These are phyloP conservation scores for Omphalotus guepiniiformis DNA, from an alignment of 768 basidiomycete species.

Conservation along the genomic window DNA sequence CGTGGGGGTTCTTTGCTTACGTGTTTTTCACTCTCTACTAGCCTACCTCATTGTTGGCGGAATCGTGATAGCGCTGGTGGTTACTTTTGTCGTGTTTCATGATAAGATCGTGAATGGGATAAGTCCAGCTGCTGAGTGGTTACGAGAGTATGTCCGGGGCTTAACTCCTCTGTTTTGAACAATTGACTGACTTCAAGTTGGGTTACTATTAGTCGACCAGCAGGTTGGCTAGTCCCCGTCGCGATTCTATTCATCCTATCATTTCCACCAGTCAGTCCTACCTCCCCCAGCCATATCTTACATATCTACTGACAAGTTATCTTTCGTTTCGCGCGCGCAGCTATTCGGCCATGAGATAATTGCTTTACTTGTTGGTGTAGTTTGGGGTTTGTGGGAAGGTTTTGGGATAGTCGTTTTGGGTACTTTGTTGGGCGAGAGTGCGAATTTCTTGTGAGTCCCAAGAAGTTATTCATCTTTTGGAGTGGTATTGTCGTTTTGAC, in stretches of 20 bases:
- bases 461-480: not conserved
- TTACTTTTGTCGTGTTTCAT: slow-evolving; percentile 39
- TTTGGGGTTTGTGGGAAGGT: slow-evolving; percentile 41
- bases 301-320: not conserved
- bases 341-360: slow-evolving; percentile 46
- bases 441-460: slow-evolving; percentile 25
- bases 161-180: slow-evolving; percentile 7
- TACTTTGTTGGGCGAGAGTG: slow-evolving; percentile 36
- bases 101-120: slow-evolving; percentile 47
- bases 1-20: not conserved
- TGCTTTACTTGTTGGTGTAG: slow-evolving; percentile 36
- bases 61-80: slow-evolving; percentile 27
- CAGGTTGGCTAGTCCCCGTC: slow-evolving; percentile 52
- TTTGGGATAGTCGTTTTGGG: slow-evolving; percentile 36
- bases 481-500: not conserved
- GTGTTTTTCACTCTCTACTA: not conserved
- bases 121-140: slow-evolving; percentile 42
- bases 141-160: slow-evolving; percentile 35
- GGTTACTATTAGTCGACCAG: slow-evolving; percentile 23
- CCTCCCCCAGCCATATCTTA: not conserved
- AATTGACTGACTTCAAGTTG: not conserved
- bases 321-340: not conserved
- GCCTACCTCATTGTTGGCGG: slow-evolving; percentile 23
- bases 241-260: slow-evolving; percentile 54
- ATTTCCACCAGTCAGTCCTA: slow-evolving; percentile 29